Evolutionary conservation across 2,329 filamentous ascomycete species (phyloP), one percentile per base, ranked within the genome.

Genomic region (Talaromyces sp.): DNA sequence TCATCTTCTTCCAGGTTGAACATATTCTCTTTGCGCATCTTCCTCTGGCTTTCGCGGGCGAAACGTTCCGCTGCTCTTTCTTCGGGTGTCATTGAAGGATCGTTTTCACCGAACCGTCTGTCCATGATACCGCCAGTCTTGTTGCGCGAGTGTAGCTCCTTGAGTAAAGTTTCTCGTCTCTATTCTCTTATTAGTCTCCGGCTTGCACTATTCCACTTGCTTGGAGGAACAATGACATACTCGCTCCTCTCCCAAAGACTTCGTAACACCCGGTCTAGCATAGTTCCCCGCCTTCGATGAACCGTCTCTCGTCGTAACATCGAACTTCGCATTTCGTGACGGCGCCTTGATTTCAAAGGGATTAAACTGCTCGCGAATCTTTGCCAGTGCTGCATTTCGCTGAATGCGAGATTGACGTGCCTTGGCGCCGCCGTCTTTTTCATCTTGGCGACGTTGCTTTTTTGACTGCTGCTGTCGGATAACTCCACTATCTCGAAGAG

Each of bases 361-460:
- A 75, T 99, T 99, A 84, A 98, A 98, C 69, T 93, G 89, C 72
- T 98, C 93, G 72, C 95, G 89, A 74, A 99, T 97, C 63, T 86
- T 86, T 69, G 90, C 87, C 66, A 99, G 83, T 16, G 92, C 91
- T 62, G 87, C 88, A 71, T 89, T 86, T 72, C 89, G 86, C 74
- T 92, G 86, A 28, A 91, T 83, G 64, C 91, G 88, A 76, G 92
- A 90, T 71, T 93, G 88, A 3, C 23, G 18, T 69, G 84, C 86
- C 66, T 83, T 84, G 62, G 85, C 86, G 58, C 83, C 85, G 76
- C 86, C 86, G 18, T 61, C 59, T 75, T 88, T 87, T 60, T 83
- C 86, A 71, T 85, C 83, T 72, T 89, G 87, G 71, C 91, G 90
- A 75, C 91, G 92, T 75, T 96, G 90, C 79, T 97, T 98, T 73